Base-by-base conservation (phyloP, 495 filamentous ascomycete species). In the Acidomyces sp. region DNA sequence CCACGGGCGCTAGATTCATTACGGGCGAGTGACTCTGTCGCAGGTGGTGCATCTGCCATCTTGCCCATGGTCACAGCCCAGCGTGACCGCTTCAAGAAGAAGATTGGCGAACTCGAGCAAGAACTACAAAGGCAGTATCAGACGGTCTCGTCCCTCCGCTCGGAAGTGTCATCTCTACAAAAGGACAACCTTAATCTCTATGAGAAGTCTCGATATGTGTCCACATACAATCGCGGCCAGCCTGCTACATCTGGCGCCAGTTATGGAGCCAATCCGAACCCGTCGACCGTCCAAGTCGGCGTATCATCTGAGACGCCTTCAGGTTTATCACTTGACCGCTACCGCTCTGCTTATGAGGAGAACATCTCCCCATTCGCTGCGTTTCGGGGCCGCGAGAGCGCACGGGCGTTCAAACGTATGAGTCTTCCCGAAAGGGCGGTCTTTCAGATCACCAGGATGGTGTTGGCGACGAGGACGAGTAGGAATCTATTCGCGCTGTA, bases 41-140 rank as follows among this genome's bases (percentile, higher is more conserved):
- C 80, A 12, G 84, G 85, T 6, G 84, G 82, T 36, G 84, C 85
- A 20, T 84, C 82, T 2, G 86, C 86, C 15, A 93, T 99, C 44
- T 66, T 99, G 19, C 90, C 92, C 19, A 99, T 99, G 90, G 79
- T 99, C 41, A 92, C 90, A 34, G 90, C 90, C 15, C 90, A 99
- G 59, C 78, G 90, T 45, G 90, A 99, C 60, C 82, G 90, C 29
- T 99, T 99, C 72, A 96, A 94, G 68, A 84, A 93, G 68, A 80
- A 85, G 49, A 96, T 93, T 45, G 61, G 77, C 1, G 83, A 96
- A 55, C 74, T 99, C 30, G 92, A 96, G 58, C 74, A 83, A 34
- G 87, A 96, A 52, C 68, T 96, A 15, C 83, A 83, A 5, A 85
- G 90, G 43, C 65, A 70, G 37, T 83, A 96, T 55, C 72, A 68